Conservation (phyloP, 139 green algal genomes). For the Chlorella vulgaris region DNA sequence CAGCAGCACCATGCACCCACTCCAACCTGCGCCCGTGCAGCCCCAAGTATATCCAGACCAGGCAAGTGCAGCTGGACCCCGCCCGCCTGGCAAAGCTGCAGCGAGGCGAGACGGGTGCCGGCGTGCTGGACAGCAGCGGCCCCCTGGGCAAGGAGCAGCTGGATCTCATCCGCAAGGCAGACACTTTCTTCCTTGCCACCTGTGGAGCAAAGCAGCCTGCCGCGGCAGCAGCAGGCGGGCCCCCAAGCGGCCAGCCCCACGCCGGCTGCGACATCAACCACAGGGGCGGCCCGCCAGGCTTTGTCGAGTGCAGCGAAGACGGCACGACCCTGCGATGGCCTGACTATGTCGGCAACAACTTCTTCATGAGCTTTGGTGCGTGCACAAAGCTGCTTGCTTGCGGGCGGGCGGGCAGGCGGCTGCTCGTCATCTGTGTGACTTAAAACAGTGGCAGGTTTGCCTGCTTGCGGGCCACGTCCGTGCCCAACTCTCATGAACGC, state of each 20-base stretch:
- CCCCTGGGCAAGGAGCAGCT: neutral
- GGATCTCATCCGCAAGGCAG: neutral
- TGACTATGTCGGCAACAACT: conserved; percentile 48
- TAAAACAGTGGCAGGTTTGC: too few species aligned
- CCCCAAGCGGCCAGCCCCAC: neutral
- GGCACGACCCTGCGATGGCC: conserved; percentile 32
- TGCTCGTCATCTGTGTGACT: too few species aligned
- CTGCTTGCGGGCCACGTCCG: too few species aligned
- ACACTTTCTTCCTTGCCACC: conserved; percentile 21
- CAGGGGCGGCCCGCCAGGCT: conserved; percentile 43
- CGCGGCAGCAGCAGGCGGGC: neutral
- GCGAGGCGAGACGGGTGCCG: too few species aligned
- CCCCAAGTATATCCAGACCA: neutral
- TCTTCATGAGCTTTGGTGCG: conserved; percentile 47
- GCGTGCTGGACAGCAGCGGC: neutral
- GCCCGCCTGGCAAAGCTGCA: neutral
- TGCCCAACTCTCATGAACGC: too few species aligned
- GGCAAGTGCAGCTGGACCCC: neutral
- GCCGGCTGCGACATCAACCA: conserved; percentile 36
- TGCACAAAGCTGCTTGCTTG: too few species aligned
- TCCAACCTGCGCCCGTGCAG: too few species aligned
- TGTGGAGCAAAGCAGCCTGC: neutral
- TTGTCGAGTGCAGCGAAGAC: conserved; percentile 12
- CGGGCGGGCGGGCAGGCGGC: too few species aligned
- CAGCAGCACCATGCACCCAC: too few species aligned